These are phyloP conservation scores for Melocanna baccifera DNA, from an alignment of 176 grass and related monocot genomes.

Conservation along the genomic window DNA sequence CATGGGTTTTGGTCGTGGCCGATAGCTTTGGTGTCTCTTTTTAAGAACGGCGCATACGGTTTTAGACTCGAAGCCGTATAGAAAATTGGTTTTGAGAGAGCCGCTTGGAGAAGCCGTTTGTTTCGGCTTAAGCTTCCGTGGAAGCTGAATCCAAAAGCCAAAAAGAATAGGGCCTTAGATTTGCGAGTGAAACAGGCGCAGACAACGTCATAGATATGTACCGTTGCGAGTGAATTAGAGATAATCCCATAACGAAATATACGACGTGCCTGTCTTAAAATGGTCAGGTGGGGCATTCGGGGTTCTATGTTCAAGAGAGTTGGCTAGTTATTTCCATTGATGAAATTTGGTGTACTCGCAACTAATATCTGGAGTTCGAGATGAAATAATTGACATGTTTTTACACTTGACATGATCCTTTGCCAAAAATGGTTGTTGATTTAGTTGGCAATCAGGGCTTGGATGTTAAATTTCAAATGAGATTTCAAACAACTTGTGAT, in stretches of 20 bases:
- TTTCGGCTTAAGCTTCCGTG: too few species aligned
- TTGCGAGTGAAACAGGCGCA: neutral
- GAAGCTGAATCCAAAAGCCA: too few species aligned
- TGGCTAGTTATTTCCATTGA: neutral
- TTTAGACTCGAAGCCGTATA: too few species aligned
- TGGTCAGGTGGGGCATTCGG: neutral
- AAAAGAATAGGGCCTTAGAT: neutral
- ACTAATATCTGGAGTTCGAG: neutral
- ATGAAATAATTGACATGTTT: neutral
- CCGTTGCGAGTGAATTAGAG: neutral
- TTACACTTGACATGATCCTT: neutral
- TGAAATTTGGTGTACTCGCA: neutral
- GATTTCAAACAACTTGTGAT: neutral
- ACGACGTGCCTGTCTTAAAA: neutral
- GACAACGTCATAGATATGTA: neutral
- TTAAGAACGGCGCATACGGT: too few species aligned
- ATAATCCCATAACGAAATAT: neutral
- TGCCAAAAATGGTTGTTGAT: neutral
- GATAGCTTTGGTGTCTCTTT: too few species aligned
- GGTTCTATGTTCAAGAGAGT: neutral
- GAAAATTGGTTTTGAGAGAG: too few species aligned
- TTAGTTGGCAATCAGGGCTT: neutral
- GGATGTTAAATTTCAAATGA: neutral
- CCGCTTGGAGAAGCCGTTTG: too few species aligned
- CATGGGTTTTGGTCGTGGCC: too few species aligned